Evolutionary conservation across 2,329 filamentous ascomycete genomes (phyloP).

Genomic region (Colletotrichum kahawae): DNA sequence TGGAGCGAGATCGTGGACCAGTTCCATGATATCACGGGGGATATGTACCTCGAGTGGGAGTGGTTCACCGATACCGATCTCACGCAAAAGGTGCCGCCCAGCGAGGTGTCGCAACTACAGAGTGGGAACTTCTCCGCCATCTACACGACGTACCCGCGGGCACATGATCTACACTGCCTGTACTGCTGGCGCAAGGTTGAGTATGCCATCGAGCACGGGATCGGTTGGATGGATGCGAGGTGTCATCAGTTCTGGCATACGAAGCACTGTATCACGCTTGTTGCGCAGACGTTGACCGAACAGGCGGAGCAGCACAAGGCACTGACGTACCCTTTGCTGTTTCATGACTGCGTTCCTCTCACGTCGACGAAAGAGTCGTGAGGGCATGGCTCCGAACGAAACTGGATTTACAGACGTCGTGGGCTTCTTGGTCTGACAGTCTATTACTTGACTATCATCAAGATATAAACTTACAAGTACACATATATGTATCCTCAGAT

Average conservation of each 20-base stretch:
- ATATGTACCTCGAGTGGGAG: not conserved
- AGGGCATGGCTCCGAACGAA: not conserved
- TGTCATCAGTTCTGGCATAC: slow-evolving; percentile 1
- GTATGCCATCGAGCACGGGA: not conserved
- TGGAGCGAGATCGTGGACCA: not conserved
- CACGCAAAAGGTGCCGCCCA: not conserved
- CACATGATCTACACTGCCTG: not conserved
- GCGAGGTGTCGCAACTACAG: not conserved
- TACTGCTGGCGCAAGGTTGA: not conserved
- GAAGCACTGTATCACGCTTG: not conserved
- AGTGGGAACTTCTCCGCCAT: not conserved
- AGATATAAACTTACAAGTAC: not conserved
- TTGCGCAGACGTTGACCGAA: not conserved
- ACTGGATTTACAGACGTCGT: not conserved
- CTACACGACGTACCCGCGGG: not conserved
- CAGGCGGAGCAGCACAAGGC: not conserved
- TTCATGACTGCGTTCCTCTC: not conserved
- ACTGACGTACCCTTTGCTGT: not conserved
- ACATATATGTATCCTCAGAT: not conserved
- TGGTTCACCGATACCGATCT: not conserved
- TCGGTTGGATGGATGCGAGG: not conserved
- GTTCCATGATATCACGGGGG: not conserved
- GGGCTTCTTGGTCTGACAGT: not conserved
- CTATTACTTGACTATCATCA: not conserved
- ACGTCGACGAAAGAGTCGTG: not conserved